These are phyloP conservation scores for Gryganskiella cystojenkinii DNA, from an alignment of 192 early-diverging fungal genomes.

Conservation along the genomic window DNA sequence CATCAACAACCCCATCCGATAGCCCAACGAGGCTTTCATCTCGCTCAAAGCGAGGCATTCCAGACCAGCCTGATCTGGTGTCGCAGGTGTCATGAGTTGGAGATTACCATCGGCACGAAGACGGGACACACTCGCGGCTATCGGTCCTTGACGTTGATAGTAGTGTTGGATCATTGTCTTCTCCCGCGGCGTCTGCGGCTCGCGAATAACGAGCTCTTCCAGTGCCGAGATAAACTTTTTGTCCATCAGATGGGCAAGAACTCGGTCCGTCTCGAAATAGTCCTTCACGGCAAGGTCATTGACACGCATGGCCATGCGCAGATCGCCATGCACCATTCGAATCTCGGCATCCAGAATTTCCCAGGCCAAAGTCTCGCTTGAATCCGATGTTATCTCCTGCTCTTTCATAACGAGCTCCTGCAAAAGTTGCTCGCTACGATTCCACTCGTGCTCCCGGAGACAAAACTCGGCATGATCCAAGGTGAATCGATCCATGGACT, in stretches of 20 bases:
- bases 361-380: slow-evolving; percentile 1
- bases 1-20: slow-evolving; percentile 28
- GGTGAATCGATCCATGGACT: slow-evolving; percentile 48
- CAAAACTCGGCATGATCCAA: slow-evolving; percentile 68
- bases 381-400: not conserved
- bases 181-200: slow-evolving; percentile 62
- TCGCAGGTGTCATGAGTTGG: not conserved
- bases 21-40: slow-evolving; percentile 39
- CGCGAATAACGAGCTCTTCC: slow-evolving; percentile 60
- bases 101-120: too few relatives aligned
- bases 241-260: slow-evolving; percentile 66
- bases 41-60: slow-evolving; percentile 32
- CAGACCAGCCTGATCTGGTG: slow-evolving; percentile 18
- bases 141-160: not conserved
- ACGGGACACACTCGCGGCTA: too few relatives aligned
- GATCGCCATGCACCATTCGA: slow-evolving; percentile 62
- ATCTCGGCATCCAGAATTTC: slow-evolving; percentile 43
- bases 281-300: slow-evolving; percentile 61
- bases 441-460: slow-evolving; percentile 56
- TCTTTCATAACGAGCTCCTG: slow-evolving; percentile 46
- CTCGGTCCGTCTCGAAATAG: slow-evolving; percentile 56
- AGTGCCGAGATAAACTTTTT: slow-evolving; percentile 59
- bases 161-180: slow-evolving; percentile 33
- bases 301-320: slow-evolving; percentile 49
- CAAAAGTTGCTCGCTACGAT: slow-evolving; percentile 55